phyloP scores from a whole-genome alignment of 2,329 filamentous ascomycete species.

The Phialemonium atrogriseum region DNA sequence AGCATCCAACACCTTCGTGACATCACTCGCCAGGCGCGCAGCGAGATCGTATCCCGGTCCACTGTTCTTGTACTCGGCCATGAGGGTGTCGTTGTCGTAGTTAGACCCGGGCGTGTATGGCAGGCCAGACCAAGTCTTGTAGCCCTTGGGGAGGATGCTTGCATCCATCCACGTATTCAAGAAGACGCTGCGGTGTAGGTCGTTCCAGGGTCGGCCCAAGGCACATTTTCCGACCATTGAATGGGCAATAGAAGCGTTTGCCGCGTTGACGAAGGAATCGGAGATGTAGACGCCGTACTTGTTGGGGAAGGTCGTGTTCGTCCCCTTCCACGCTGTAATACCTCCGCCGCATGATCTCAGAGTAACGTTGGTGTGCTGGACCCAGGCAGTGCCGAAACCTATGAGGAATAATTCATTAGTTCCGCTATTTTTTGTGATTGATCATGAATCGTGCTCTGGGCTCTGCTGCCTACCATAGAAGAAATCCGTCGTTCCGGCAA shows the following conservation, averaged over 20 bases:
- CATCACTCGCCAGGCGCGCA: constrained; percentile 26
- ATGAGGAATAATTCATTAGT: no score
- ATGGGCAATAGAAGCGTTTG: constrained; percentile 37
- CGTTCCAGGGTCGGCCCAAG: constrained; percentile 56
- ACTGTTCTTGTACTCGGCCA: constrained; percentile 45
- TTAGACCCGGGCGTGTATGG: constrained; percentile 21
- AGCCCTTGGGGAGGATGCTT: constrained; percentile 1
- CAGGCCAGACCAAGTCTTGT: constrained; percentile 2
- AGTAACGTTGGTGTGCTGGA: constrained; percentile 43
- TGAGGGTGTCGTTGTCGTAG: constrained; percentile 38
- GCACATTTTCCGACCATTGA: constrained; percentile 37
- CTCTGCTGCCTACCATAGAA: constrained; percentile 5
- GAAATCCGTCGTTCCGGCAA: constrained; percentile 61
- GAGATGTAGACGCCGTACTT: constrained; percentile 58
- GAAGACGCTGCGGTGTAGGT: constrained; percentile 48
- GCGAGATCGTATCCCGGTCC: constrained; percentile 47
- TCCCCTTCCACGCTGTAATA: constrained; percentile 60
- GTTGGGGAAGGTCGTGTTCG: constrained; percentile 57
- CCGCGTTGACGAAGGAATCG: constrained; percentile 42
- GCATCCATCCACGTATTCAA: constrained; percentile 36
- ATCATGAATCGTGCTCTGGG: no score
- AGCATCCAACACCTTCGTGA: constrained; percentile 38
- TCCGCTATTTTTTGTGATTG: no score
- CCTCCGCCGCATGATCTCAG: constrained; percentile 57
- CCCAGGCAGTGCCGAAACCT: constrained; percentile 57